Conservation (phyloP, 176 grass and related monocot genomes). For the Saccharum officinarum region DNA sequence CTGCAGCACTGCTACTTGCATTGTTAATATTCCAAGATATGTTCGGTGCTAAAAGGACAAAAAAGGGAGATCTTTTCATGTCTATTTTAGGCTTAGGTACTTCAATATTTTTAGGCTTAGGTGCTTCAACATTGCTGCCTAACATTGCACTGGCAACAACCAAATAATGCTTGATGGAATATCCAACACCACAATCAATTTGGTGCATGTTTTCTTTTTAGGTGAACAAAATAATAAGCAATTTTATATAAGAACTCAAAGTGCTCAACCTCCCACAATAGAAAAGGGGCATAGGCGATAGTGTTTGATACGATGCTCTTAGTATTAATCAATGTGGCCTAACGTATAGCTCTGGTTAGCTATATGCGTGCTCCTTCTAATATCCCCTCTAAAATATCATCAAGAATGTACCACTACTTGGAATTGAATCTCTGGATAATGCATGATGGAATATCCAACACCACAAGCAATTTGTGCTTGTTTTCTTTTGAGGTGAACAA, state of each 20-base stretch:
- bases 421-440: constrained; percentile 8
- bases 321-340: constrained; percentile 24
- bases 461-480: too few species aligned
- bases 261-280: background rate
- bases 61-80: background rate
- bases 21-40: background rate
- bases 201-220: background rate
- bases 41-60: background rate
- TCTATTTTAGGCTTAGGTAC: background rate
- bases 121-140: background rate
- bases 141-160: background rate
- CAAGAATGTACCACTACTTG: background rate
- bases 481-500: too few species aligned
- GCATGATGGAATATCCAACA: too few species aligned
- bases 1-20: background rate
- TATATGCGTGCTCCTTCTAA: constrained; percentile 18
- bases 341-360: constrained; percentile 11
- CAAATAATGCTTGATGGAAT: constrained; percentile 18
- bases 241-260: background rate
- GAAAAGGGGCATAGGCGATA: constrained; percentile 6
- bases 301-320: constrained; percentile 27
- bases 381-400: background rate
- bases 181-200: constrained; percentile 1
- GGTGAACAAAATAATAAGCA: background rate
- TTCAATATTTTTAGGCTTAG: background rate